Percentiles rank a stretch among this genome's conserved stretches.
Evolutionary conservation across 164 flowering plant species (phyloP).

Genomic region (Piper longum): DNA sequence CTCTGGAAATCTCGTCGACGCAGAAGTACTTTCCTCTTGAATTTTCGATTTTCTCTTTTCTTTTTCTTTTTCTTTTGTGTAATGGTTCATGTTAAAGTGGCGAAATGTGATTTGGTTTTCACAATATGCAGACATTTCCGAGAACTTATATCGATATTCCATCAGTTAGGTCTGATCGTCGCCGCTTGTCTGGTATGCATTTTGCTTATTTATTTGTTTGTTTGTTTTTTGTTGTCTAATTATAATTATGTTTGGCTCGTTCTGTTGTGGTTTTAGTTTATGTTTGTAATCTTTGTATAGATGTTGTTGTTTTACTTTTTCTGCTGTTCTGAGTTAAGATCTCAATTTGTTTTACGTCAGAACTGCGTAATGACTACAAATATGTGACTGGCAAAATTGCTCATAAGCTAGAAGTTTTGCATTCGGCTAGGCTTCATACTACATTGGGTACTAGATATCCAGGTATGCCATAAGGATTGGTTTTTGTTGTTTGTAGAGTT

Average conservation of each 20-base stretch:
- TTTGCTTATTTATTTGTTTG: not conserved
- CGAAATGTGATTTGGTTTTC: not conserved
- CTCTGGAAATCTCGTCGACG: conserved; percentile 69
- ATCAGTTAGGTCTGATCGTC: conserved; percentile 53
- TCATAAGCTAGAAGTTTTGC: conserved; percentile 52
- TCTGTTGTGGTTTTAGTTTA: not conserved
- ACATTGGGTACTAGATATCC: conserved; percentile 19
- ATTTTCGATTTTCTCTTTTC: not conserved
- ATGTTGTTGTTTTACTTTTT: not conserved
- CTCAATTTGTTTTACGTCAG: conserved; percentile 25
- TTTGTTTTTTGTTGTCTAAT: not conserved
- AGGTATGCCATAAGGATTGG: conserved; percentile 22
- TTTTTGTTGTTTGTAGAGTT: not conserved
- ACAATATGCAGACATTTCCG: conserved; percentile 59
- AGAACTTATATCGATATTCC: conserved; percentile 70
- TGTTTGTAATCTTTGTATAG: not conserved
- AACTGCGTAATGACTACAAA: conserved; percentile 57
- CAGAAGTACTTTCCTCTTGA: conserved; percentile 30
- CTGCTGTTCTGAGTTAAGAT: not conserved
- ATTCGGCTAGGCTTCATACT: conserved; percentile 42
- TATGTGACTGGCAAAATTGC: conserved; percentile 52
- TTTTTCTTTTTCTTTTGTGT: not conserved
- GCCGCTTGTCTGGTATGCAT: conserved; percentile 48
- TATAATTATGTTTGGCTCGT: not conserved
- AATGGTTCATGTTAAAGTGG: not conserved